Conservation (phyloP, 2,329 filamentous ascomycete genomes). For the Periconia macrospinosa region DNA sequence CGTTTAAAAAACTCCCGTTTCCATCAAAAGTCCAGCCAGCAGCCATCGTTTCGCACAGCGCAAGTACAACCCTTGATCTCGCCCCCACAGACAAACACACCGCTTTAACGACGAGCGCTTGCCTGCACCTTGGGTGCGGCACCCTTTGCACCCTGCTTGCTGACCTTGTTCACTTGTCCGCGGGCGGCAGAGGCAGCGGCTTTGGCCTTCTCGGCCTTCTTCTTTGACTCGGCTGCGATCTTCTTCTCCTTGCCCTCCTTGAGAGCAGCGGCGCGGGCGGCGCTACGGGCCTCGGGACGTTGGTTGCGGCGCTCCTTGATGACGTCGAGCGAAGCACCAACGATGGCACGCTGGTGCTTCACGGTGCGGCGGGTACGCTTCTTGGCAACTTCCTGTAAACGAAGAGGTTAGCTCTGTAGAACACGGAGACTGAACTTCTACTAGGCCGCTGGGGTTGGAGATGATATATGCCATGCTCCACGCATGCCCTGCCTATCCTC, state of each 20-base stretch:
- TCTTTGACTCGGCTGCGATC: slow-evolving; percentile 78
- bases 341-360: slow-evolving; percentile 98
- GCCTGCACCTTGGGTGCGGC: slow-evolving; percentile 81
- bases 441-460: not conserved
- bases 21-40: not conserved
- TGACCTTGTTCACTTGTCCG: slow-evolving; percentile 79
- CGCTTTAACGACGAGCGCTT: slow-evolving; percentile 73
- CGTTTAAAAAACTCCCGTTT: not conserved
- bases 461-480: not conserved
- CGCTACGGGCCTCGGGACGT: slow-evolving; percentile 93
- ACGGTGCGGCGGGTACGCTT: slow-evolving; percentile 97
- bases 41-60: slow-evolving; percentile 18
- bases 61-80: slow-evolving; percentile 24
- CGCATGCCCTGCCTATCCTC: not conserved
- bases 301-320: slow-evolving; percentile 98
- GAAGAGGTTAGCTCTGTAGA: slow-evolving; percentile 23
- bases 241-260: slow-evolving; percentile 99
- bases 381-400: slow-evolving; percentile 92
- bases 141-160: slow-evolving; percentile 98
- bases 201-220: slow-evolving; percentile 99
- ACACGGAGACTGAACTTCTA: not conserved
- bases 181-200: slow-evolving; percentile 71
- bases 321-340: slow-evolving; percentile 98
- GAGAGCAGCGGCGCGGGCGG: slow-evolving; percentile 86
- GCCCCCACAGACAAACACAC: slow-evolving; percentile 4